Evolutionary conservation across 345 rosid genomes (phyloP), one percentile per base, ranked within the genome.

Genomic region (Eucalyptus cloeziana): DNA sequence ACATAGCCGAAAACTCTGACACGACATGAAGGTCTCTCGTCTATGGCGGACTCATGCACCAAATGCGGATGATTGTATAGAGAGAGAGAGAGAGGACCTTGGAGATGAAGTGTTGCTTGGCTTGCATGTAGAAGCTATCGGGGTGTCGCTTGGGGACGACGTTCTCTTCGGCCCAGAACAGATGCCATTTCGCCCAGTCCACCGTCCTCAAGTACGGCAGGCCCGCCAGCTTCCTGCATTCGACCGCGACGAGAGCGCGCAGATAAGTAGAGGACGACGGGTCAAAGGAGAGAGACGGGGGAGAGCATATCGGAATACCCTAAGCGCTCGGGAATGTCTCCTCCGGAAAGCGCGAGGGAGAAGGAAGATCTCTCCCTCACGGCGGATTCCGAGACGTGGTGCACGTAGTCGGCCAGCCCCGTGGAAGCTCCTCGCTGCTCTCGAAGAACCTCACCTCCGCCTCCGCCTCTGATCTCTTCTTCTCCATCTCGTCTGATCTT

Each of bases 81-180:
- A 11, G 49, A 52, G n/a, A 67, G 16, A n/a, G 6, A 49, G 87
- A 16, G 30, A 86, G 67, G 60, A 92, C 92, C 93, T 93, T 91
- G 79, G 93, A 92, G 89, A 93, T 87, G 49, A 93, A 92, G 54
- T 87, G 43, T 45, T 93, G 87, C 47, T 86, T 90, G 88, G 93
- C 89, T 64, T 91, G 94, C 91, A 87, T 64, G 87, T 92, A 92
- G 40, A 88, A 79, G 90, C 92, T 92, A 58, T 91, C 92, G 14
- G 92, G 92, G 85, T 93, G 92, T 17, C 87, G 87, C 88, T 90
- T 92, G 30, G 92, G 51, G 22, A 93, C 92, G 31, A 92, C 91
- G 64, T 89, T 91, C 91, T 93, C 93, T 58, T 93, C 93, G 9
- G 93, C 93, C 94, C 94, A 93, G 89, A 93, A 92, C 12, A 93